Evolutionary conservation across 192 early-diverging fungal species (phyloP).

Genomic region (Glomus cerebriforme): DNA sequence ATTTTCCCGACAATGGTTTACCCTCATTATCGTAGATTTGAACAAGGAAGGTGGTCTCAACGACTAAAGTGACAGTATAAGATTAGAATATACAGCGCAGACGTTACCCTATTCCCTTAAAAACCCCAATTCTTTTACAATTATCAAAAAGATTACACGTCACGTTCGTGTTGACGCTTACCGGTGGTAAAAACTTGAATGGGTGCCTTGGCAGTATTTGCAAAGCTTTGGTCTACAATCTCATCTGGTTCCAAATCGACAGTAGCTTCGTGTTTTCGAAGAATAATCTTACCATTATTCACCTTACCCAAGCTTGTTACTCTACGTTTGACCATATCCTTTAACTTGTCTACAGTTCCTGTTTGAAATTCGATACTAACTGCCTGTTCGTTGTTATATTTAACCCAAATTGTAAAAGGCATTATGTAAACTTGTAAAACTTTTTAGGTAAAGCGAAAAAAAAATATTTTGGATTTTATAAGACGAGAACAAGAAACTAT

Average conservation of each 20-base stretch:
- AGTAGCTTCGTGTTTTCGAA: background rate
- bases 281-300: background rate
- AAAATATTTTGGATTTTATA: background rate
- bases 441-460: background rate
- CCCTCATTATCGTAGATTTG: background rate
- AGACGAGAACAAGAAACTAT: slow-evolving; percentile 9
- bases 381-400: background rate
- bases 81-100: slow-evolving; percentile 1
- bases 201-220: background rate
- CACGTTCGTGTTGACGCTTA: slow-evolving; percentile 4
- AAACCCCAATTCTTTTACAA: too few species aligned
- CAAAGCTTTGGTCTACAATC: background rate
- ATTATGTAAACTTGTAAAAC: background rate
- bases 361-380: background rate
- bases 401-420: background rate
- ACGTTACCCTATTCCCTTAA: too few species aligned
- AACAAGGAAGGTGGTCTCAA: background rate
- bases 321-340: too few species aligned
- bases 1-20: background rate
- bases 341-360: background rate
- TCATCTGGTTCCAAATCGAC: background rate
- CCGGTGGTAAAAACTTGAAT: background rate
- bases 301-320: background rate
- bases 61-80: background rate
- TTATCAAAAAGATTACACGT: background rate